These are phyloP conservation scores for Phellopilus nigrolimitatus DNA, from an alignment of 1,284 basidiomycete species.

Conservation along the genomic window DNA sequence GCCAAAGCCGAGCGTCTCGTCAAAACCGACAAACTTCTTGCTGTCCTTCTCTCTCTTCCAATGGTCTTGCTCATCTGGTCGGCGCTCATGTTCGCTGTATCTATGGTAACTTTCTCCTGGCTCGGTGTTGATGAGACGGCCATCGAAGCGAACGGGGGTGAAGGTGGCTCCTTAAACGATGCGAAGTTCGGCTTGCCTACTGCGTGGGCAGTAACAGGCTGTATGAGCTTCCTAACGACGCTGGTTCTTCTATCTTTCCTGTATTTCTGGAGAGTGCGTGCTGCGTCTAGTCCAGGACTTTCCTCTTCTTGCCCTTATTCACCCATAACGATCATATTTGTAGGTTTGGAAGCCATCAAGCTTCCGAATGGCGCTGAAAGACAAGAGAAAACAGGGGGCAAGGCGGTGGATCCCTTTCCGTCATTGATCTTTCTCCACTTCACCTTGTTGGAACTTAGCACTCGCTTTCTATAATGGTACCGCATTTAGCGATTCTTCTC, in stretches of 20 bases:
- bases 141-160: slow-evolving; percentile 2
- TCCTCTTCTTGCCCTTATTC: not conserved
- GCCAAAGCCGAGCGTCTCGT: slow-evolving; percentile 15
- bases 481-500: no score
- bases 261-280: slow-evolving; percentile 18
- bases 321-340: no score
- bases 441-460: no score
- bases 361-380: slow-evolving; percentile 7
- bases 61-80: slow-evolving; percentile 22
- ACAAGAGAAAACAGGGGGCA: not conserved
- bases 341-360: slow-evolving; percentile 15
- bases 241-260: slow-evolving; percentile 16
- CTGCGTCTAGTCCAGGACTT: not conserved
- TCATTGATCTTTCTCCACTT: no score
- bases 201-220: slow-evolving; percentile 16
- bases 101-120: slow-evolving; percentile 20
- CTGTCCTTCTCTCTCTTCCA: slow-evolving; percentile 19
- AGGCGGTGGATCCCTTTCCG: not conserved
- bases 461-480: no score
- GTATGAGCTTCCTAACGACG: slow-evolving; percentile 9
- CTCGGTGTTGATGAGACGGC: slow-evolving; percentile 16
- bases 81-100: slow-evolving; percentile 17
- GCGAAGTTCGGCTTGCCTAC: slow-evolving; percentile 5
- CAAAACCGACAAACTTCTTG: slow-evolving; percentile 17
- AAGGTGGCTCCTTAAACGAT: not conserved